A percentile compares a stretch with the other conserved stretches of the same genome.
These are phyloP conservation scores for Phytophthora palmivora DNA, from an alignment of 352 stramenopile genomes.

Conservation along the genomic window DNA sequence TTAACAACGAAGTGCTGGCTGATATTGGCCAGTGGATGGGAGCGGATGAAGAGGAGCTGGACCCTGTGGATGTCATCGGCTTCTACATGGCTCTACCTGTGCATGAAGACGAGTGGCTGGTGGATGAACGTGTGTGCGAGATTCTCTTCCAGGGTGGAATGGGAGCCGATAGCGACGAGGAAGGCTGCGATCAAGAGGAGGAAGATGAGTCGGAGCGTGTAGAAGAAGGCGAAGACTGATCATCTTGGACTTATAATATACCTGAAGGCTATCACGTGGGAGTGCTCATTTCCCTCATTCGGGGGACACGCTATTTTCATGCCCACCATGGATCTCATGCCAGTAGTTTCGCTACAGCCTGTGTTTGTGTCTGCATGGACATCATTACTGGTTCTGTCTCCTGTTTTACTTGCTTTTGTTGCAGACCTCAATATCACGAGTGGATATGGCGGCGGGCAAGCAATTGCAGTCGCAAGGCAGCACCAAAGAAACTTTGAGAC, in stretches of 20 bases:
- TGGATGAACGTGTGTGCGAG: slow-evolving; percentile 81
- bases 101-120: slow-evolving; percentile 78
- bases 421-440: background rate
- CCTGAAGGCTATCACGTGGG: slow-evolving; percentile 16
- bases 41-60: slow-evolving; percentile 55
- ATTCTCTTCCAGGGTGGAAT: slow-evolving; percentile 65
- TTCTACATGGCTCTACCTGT: slow-evolving; percentile 78
- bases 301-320: slow-evolving; percentile 35
- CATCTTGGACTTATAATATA: slow-evolving; percentile 24
- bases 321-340: slow-evolving; percentile 10
- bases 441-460: slow-evolving; percentile 40
- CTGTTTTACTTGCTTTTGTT: slow-evolving; percentile 15
- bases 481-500: slow-evolving; percentile 35
- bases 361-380: slow-evolving; percentile 12
- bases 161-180: slow-evolving; percentile 45
- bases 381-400: slow-evolving; percentile 22
- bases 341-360: slow-evolving; percentile 31
- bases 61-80: slow-evolving; percentile 63
- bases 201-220: slow-evolving; percentile 32
- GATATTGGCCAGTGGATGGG: slow-evolving; percentile 57
- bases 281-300: too few species aligned
- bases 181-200: slow-evolving; percentile 22
- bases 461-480: slow-evolving; percentile 14
- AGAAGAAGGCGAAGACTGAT: slow-evolving; percentile 37
- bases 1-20: slow-evolving; percentile 62